Evolutionary conservation across 2,329 filamentous ascomycete species (phyloP), one percentile per base, ranked within the genome.

Genomic region (Neurospora crassa): DNA sequence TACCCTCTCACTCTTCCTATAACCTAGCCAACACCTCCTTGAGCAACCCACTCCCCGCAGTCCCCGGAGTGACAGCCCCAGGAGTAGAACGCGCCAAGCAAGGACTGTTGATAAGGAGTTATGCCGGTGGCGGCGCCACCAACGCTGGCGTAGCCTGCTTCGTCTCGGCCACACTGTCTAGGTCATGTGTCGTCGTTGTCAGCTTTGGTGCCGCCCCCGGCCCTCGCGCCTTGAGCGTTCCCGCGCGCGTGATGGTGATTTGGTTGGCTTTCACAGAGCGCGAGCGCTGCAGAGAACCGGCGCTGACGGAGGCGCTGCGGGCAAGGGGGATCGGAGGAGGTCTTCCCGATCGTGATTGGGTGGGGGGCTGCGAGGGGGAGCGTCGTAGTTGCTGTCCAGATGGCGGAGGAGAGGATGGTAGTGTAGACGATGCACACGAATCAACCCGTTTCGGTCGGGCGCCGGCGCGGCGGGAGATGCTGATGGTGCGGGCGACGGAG

Each of bases 401-500:
- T 84, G 82, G 47, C 89, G 79, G 14, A 88, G 87, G 68, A 85
- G 83, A 20, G 3, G 41, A 43, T 47, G 43, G 43, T 47, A n/a
- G 43, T 91, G 80, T 18, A 72, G 70, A 73, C 90, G 80, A 76
- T 86, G 84, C 20, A 87, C 83, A 78, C 91, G 90, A 78, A 89
- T 37, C 53, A n/a, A 63, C 53, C 24, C 53, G 53, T n/a, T 63
- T 37, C 8, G 18, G 53, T 2, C 29, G 53, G 53, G 53, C 53
- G 29, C 53, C 53, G 53, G 53, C 29, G 29, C 53, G 84, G 14
- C 86, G 82, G 14, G 88, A 90, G 37, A 91, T 82, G 74, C 87
- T 90, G 74, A 92, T 90, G 78, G 91, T 89, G 1, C 90, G 83
- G 0, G 89, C 89, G 74, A 92, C 91, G 1, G 89, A 91, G 67